Conservation (phyloP, 2,329 filamentous ascomycete species). For the Aspergillus proliferans region DNA sequence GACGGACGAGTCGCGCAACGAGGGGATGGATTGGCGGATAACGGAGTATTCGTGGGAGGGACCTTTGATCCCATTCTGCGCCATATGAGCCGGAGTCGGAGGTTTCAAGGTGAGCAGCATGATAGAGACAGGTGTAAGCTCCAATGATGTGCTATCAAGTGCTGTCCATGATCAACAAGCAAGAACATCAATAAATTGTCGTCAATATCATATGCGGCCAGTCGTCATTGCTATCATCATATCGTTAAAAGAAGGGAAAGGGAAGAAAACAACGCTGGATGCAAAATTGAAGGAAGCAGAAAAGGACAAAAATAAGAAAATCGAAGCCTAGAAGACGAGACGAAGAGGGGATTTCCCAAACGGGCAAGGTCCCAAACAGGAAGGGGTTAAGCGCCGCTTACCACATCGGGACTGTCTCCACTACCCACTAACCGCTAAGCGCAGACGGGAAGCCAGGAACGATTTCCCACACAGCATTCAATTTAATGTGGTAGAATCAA, state of each 20-base stretch:
- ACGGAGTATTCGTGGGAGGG: constrained; percentile 46
- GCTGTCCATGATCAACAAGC: too few species aligned
- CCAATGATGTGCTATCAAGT: too few species aligned
- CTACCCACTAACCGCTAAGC: constrained; percentile 6
- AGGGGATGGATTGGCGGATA: constrained; percentile 36
- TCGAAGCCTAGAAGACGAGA: constrained; percentile 10
- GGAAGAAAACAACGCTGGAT: neutral
- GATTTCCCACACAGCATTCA: too few species aligned
- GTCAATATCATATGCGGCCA: too few species aligned
- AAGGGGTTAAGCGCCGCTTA: constrained; percentile 12
- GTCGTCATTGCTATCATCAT: neutral
- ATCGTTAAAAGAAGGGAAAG: neutral
- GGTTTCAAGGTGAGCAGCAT: constrained; percentile 51
- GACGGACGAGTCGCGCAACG: constrained; percentile 29
- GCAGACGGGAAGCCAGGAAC: too few species aligned
- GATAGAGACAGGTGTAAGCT: neutral
- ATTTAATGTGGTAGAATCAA: too few species aligned
- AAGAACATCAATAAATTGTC: too few species aligned
- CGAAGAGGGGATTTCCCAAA: constrained; percentile 13
- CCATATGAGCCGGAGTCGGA: constrained; percentile 28
- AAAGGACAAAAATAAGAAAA: constrained; percentile 13
- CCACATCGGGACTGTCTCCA: constrained; percentile 15
- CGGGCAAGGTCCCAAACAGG: constrained; percentile 22
- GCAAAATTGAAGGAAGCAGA: constrained; percentile 9
- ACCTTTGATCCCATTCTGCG: constrained; percentile 42